phyloP scores from a whole-genome alignment of 148 eudicot species.

The Spergularia bocconei region DNA sequence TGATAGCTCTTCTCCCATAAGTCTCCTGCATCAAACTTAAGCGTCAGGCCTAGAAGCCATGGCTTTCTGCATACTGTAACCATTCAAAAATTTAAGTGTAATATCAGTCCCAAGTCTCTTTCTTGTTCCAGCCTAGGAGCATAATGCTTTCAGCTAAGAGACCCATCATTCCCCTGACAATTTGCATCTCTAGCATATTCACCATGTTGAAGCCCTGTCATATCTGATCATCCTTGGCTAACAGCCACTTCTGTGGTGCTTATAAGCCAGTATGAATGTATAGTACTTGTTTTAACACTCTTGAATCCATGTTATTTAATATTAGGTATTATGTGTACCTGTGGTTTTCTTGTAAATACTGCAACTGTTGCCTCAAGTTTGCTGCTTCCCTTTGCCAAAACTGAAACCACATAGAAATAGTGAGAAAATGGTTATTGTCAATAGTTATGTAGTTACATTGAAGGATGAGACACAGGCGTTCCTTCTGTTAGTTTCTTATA shows the following conservation, averaged over 20 bases:
- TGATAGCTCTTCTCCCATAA: constrained; percentile 76
- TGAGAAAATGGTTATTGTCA: neutral
- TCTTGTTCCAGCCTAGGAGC: neutral
- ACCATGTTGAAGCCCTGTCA: too few relatives aligned
- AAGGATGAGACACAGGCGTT: neutral
- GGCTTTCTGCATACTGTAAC: neutral
- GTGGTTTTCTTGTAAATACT: constrained; percentile 61
- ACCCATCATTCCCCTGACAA: neutral
- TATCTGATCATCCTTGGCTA: neutral
- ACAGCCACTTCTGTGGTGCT: neutral
- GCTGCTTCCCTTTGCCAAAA: constrained; percentile 77
- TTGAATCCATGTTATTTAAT: neutral
- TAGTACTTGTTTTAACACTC: neutral
- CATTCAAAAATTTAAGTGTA: neutral
- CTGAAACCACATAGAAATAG: constrained; percentile 30
- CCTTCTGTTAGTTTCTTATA: neutral
- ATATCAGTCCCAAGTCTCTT: neutral
- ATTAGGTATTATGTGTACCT: constrained; percentile 36
- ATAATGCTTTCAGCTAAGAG: neutral
- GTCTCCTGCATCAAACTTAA: constrained; percentile 48
- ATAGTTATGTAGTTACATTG: neutral
- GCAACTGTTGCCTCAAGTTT: constrained; percentile 68
- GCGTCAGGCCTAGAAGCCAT: neutral
- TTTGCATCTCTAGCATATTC: neutral
- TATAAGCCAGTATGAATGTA: neutral